Evolutionary conservation across 106 monocot species (phyloP), one percentile per base, ranked within the genome.

Genomic region (Dendrobium huoshanense): DNA sequence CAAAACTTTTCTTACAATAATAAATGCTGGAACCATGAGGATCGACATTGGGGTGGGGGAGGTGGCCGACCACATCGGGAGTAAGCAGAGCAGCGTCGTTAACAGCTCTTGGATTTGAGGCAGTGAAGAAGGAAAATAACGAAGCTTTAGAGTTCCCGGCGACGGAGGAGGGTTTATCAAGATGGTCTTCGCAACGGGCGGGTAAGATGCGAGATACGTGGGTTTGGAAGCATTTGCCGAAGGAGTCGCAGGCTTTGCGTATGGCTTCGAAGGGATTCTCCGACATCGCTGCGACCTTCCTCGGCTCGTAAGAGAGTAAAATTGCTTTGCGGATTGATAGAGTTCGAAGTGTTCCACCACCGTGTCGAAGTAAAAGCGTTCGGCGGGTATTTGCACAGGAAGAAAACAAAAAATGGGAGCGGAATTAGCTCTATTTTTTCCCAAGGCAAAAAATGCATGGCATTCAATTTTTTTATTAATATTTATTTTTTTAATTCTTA

Each of bases 241-340:
- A 31, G n/a, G 90, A 83, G 41, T 67, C 73, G 42, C 80, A 78
- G 77, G 83, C 83, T 59, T 83, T 85, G 9, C 81, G n/a, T 11
- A 90, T 61, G 78, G 83, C 61, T 37, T 80, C 73, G 37, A 90
- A 81, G 58, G 85, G 90, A 77, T 85, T 90, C 49, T 77, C 83
- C 65, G 87, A 43, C 85, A 84, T 85, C 9, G 2, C 48, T 4
- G 19, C 10, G 51, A 51, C 0, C 15, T 13, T 10, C 13, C 18
- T 18, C 20, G 0, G 58, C 13, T 7, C 1, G 0, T 0, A 48
- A 48, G 48, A 48, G 7, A 48, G 48, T 11, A 11, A 48, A 48
- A 11, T 48, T 48, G 7, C 48, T 48, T 48, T 48, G 48, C 48
- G 48, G 48, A 48, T 48, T 10, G 0, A 11, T 0, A 48, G 11